Conservation (phyloP, 352 stramenopile species). For the Plasmopara viticola region DNA sequence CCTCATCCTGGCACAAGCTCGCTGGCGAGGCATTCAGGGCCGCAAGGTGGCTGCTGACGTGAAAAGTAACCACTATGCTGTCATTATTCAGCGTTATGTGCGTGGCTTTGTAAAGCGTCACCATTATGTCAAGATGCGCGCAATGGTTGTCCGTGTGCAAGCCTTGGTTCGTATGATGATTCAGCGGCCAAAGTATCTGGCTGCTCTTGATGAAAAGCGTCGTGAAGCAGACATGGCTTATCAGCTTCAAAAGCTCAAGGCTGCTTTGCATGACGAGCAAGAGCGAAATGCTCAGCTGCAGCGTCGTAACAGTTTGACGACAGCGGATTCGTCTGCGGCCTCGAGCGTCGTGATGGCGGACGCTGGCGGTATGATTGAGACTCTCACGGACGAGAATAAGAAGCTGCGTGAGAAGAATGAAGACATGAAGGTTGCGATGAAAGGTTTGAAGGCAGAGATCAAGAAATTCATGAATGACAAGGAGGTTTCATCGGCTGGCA, state of each 20-base stretch:
- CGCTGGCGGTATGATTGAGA: slow-evolving; percentile 78
- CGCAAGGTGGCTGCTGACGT: slow-evolving; percentile 62
- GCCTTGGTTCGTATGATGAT: slow-evolving; percentile 78
- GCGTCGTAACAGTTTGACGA: slow-evolving; percentile 39
- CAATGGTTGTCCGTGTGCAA: slow-evolving; percentile 73
- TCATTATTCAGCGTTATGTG: slow-evolving; percentile 81
- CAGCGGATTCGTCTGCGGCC: slow-evolving; percentile 34
- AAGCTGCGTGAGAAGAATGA: slow-evolving; percentile 76
- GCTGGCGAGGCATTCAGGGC: slow-evolving; percentile 61
- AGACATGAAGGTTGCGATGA: slow-evolving; percentile 57
- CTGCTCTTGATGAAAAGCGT: slow-evolving; percentile 70
- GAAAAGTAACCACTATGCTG: slow-evolving; percentile 74
- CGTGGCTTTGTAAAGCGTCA: slow-evolving; percentile 63
- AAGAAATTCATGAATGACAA: slow-evolving; percentile 76
- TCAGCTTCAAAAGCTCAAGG: slow-evolving; percentile 73
- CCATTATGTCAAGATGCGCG: slow-evolving; percentile 57
- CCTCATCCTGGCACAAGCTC: slow-evolving; percentile 54
- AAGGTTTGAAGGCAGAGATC: slow-evolving; percentile 59
- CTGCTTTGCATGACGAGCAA: slow-evolving; percentile 74
- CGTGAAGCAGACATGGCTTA: slow-evolving; percentile 83
- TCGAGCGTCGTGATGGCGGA: slow-evolving; percentile 72
- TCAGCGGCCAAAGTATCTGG: slow-evolving; percentile 68
- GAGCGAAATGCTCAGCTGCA: slow-evolving; percentile 65
- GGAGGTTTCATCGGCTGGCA: slow-evolving; percentile 62
- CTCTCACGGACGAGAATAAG: slow-evolving; percentile 70